phyloP scores from a whole-genome alignment of 1,284 basidiomycete genomes.

The Ceratorhiza oryzae-sativae region DNA sequence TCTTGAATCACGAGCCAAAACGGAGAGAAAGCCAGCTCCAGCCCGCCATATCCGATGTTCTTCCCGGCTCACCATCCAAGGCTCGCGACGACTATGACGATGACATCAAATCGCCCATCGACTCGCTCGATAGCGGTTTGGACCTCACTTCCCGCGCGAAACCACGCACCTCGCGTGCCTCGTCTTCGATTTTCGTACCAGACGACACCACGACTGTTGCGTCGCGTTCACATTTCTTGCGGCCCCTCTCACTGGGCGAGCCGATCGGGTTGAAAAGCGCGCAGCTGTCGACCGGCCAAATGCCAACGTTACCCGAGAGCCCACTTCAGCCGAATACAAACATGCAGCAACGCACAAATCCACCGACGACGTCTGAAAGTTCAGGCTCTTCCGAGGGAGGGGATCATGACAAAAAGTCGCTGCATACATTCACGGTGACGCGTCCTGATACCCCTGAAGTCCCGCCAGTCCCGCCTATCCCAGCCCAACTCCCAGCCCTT shows the following conservation, averaged over 20 bases:
- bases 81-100: neutral
- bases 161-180: slow-evolving; percentile 29
- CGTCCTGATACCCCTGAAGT: neutral
- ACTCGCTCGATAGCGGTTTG: neutral
- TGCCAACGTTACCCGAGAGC: slow-evolving; percentile 13
- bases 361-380: neutral
- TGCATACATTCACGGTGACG: slow-evolving; percentile 17
- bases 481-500: neutral
- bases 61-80: neutral
- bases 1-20: slow-evolving; percentile 24
- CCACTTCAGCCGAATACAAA: slow-evolving; percentile 4
- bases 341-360: neutral
- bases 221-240: slow-evolving; percentile 15
- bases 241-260: slow-evolving; percentile 30
- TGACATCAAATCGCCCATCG: neutral
- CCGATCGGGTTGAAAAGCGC: neutral
- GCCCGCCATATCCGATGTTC: neutral
- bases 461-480: neutral
- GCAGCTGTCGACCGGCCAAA: slow-evolving; percentile 6
- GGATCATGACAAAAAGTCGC: neutral
- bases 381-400: neutral
- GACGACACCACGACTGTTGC: slow-evolving; percentile 16
- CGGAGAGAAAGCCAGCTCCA: slow-evolving; percentile 6
- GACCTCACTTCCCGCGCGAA: neutral
- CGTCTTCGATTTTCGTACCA: slow-evolving; percentile 32